Evolutionary conservation across 1,139 yeast species (phyloP).

Genomic region (Geotrichum candidum): DNA sequence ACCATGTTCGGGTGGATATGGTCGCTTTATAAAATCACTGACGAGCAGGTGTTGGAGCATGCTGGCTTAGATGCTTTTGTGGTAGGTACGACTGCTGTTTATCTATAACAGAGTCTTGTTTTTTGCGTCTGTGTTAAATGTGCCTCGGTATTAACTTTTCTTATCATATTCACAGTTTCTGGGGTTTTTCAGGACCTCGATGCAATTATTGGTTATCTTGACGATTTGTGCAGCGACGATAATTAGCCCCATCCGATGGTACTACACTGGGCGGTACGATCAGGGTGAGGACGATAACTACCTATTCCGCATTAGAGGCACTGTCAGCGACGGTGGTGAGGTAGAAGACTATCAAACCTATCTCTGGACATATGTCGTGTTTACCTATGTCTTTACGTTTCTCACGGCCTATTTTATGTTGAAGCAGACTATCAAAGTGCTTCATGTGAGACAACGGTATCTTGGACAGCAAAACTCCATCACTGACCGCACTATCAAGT

Average conservation of each 20-base stretch:
- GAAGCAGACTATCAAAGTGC: constrained; percentile 64
- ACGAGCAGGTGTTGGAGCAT: constrained; percentile 71
- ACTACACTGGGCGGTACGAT: constrained; percentile 64
- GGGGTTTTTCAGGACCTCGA: constrained; percentile 73
- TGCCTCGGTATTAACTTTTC: background rate
- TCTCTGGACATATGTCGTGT: constrained; percentile 74
- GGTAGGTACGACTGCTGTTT: constrained; percentile 5
- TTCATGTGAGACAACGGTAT: constrained; percentile 71
- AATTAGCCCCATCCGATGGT: constrained; percentile 68
- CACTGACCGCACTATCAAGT: constrained; percentile 83
- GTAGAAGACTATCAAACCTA: constrained; percentile 36
- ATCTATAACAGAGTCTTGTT: background rate
- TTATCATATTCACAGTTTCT: constrained; percentile 39
- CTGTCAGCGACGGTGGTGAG: constrained; percentile 22
- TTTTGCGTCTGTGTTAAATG: background rate
- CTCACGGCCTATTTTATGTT: constrained; percentile 58
- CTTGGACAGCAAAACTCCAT: constrained; percentile 84
- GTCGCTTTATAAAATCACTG: constrained; percentile 56
- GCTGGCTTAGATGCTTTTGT: constrained; percentile 96
- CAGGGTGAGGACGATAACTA: constrained; percentile 41
- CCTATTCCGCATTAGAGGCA: constrained; percentile 14
- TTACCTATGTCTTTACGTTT: constrained; percentile 78
- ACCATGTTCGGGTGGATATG: constrained; percentile 78
- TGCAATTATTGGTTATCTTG: constrained; percentile 53
- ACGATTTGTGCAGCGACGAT: constrained; percentile 58